These are phyloP conservation scores for Cutaneotrichosporon cutaneum DNA, from an alignment of 1,284 basidiomycete genomes.

Conservation along the genomic window DNA sequence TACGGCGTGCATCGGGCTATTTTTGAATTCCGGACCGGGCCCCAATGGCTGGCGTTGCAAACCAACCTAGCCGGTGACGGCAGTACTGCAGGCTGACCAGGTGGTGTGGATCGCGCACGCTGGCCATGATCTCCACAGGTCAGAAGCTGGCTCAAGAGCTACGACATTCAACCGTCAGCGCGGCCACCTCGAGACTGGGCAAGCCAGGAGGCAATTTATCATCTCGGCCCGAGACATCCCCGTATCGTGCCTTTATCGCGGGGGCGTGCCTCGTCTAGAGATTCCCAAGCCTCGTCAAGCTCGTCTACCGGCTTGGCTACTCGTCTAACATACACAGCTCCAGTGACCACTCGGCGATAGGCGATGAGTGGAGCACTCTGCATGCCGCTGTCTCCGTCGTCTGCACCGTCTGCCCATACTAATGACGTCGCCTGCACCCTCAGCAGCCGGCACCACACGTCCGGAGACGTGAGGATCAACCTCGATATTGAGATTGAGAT, in stretches of 20 bases:
- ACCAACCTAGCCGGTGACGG: too few relatives aligned
- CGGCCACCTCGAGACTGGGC: too few relatives aligned
- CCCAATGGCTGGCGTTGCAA: too few relatives aligned
- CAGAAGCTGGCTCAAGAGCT: too few relatives aligned
- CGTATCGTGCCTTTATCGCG: not conserved
- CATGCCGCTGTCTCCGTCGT: not conserved
- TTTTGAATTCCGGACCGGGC: too few relatives aligned
- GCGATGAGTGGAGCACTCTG: not conserved
- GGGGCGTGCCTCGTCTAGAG: not conserved
- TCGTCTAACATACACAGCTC: not conserved
- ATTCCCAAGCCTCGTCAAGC: not conserved
- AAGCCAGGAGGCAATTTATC: too few relatives aligned
- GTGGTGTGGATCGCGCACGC: too few relatives aligned
- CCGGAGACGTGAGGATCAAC: not conserved
- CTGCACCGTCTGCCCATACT: not conserved
- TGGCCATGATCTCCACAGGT: too few relatives aligned
- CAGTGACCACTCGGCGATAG: not conserved
- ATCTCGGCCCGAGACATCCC: not conserved
- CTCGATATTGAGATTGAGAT: not conserved
- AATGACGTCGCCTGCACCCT: not conserved
- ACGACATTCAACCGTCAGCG: not conserved
- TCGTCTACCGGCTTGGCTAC: not conserved
- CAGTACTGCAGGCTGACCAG: too few relatives aligned
- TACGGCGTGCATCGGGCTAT: too few relatives aligned
- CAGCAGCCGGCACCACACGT: not conserved